Evolutionary conservation across 83 land plant genomes (phyloP).

Genomic region (Isoetes engelmannii): DNA sequence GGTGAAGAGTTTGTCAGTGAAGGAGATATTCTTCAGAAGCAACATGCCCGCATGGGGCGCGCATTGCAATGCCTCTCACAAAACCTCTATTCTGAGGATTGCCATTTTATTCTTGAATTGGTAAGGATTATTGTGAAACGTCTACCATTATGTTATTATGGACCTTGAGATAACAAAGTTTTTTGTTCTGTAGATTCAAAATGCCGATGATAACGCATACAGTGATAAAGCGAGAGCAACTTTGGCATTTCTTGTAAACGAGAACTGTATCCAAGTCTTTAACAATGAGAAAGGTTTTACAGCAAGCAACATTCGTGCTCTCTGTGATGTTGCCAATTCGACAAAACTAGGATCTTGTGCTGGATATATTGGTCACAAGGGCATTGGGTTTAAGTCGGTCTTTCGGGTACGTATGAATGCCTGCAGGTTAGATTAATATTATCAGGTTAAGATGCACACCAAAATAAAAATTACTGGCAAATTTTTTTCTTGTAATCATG

Average conservation of each 20-base stretch:
- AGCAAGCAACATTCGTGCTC: conserved; percentile 76
- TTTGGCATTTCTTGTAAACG: conserved; percentile 61
- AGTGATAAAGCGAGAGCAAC: conserved; percentile 51
- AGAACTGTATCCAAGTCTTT: conserved; percentile 53
- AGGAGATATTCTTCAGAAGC: conserved; percentile 58
- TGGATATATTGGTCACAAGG: conserved; percentile 95
- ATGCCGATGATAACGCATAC: conserved; percentile 96
- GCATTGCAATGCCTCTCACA: conserved; percentile 94
- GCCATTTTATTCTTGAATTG: conserved; percentile 92
- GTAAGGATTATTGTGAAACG: conserved; percentile 38
- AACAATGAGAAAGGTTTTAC: conserved; percentile 87
- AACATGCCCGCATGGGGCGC: conserved; percentile 92
- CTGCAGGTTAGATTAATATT: no score
- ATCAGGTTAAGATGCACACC: no score
- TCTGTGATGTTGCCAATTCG: conserved; percentile 93
- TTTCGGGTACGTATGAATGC: conserved; percentile 96
- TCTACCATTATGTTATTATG: not conserved
- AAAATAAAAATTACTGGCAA: no score
- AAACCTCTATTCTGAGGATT: conserved; percentile 90
- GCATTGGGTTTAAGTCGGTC: conserved; percentile 97
- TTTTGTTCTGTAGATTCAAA: conserved; percentile 65
- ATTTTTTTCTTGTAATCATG: no score
- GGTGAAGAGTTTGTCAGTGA: conserved; percentile 42
- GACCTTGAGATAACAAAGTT: not conserved
- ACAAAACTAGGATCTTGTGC: conserved; percentile 70